Conservation (phyloP, 805 yeast species). For the Kregervanrija delftensis region DNA sequence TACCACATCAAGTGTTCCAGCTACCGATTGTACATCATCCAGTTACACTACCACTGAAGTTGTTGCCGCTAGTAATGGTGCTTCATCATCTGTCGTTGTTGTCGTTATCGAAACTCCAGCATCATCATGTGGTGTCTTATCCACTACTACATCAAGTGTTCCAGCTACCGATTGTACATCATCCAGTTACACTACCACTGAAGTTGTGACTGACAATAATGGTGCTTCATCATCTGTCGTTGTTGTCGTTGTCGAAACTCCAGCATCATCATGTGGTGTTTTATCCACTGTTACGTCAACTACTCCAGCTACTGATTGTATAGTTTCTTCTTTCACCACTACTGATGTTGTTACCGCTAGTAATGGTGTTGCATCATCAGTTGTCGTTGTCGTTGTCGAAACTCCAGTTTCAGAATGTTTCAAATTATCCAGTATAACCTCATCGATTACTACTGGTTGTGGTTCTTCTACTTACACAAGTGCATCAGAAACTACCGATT, state of each 20-base stretch:
- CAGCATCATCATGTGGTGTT: background rate
- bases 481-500: background rate
- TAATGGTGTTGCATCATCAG: background rate
- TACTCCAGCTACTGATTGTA: background rate
- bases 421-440: background rate
- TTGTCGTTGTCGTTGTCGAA: conserved; percentile 1
- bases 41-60: conserved; percentile 1
- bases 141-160: background rate
- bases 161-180: background rate
- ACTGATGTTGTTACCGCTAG: background rate
- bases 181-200: background rate
- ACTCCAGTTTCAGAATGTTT: conserved; percentile 2
- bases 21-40: conserved; percentile 3
- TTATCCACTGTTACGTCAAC: background rate
- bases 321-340: background rate
- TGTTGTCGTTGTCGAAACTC: conserved; percentile 5
- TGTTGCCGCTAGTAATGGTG: background rate
- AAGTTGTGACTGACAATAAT: background rate
- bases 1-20: background rate
- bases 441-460: background rate
- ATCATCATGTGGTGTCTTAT: background rate
- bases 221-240: background rate
- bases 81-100: background rate
- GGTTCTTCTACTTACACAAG: conserved; percentile 2
- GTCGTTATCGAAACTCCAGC: conserved; percentile 1